Conservation (phyloP, 176 grass and related monocot species). For the Aegilops bicornis region DNA sequence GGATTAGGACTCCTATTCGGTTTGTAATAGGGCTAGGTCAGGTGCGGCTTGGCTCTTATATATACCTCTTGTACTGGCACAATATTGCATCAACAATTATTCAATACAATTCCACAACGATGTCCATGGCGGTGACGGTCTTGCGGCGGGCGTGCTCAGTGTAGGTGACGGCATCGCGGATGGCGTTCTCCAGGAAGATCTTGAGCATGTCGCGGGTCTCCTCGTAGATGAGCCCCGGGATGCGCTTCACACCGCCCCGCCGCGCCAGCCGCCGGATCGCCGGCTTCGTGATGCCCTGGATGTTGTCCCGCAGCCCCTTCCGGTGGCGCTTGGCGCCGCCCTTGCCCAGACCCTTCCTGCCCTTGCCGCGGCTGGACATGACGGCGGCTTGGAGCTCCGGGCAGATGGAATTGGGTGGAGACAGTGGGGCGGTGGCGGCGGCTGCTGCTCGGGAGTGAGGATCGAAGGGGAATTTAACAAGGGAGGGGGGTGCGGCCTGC, state of each 20-base stretch:
- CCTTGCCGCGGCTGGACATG: conserved; percentile 59
- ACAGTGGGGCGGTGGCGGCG: too few relatives aligned
- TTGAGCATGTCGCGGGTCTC: conserved; percentile 73
- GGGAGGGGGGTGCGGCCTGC: too few relatives aligned
- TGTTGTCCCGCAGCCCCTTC: conserved; percentile 70
- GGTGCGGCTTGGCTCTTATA: too few relatives aligned
- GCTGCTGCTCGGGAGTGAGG: too few relatives aligned
- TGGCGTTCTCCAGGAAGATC: conserved; percentile 84
- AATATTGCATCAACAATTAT: too few relatives aligned
- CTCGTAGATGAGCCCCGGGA: conserved; percentile 67
- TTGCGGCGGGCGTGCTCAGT: conserved; percentile 77
- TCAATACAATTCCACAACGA: too few relatives aligned
- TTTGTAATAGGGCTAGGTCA: too few relatives aligned
- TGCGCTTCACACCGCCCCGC: conserved; percentile 65
- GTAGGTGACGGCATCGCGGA: conserved; percentile 73
- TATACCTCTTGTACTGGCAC: too few relatives aligned
- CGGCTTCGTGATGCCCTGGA: conserved; percentile 76
- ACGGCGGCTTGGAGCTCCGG: too few relatives aligned
- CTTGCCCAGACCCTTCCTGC: conserved; percentile 61
- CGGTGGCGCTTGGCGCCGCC: conserved; percentile 71
- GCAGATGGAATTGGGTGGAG: too few relatives aligned
- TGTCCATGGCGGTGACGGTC: conserved; percentile 80
- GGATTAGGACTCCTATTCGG: too few relatives aligned
- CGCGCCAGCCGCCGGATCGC: conserved; percentile 50
- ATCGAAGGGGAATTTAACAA: too few relatives aligned